Conservation (phyloP, 257 asterid species). For the Solanum etuberosum region DNA sequence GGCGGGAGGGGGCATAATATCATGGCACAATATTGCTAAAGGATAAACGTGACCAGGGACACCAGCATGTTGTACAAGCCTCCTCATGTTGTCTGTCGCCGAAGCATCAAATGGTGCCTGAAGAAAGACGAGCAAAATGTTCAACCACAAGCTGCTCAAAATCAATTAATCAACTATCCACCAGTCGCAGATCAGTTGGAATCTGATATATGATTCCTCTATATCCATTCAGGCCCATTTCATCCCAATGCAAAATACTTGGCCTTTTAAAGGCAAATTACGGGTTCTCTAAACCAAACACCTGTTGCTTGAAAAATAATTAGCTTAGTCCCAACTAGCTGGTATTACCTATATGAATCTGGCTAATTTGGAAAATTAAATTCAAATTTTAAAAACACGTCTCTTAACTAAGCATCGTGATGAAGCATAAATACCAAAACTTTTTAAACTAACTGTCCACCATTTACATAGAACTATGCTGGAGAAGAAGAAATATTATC, state of each 20-base stretch:
- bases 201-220: neutral
- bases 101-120: constrained; percentile 80
- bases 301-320: neutral
- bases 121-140: constrained; percentile 2
- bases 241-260: neutral
- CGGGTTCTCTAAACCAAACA: neutral
- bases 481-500: neutral
- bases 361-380: neutral
- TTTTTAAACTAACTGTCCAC: neutral
- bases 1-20: constrained; percentile 79
- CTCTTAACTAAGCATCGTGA: neutral
- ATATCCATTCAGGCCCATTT: neutral
- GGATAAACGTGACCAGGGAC: constrained; percentile 72
- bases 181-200: neutral
- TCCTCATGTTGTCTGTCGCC: constrained; percentile 75
- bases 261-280: neutral
- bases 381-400: neutral
- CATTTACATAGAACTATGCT: neutral
- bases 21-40: constrained; percentile 56
- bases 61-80: constrained; percentile 75
- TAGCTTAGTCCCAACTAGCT: neutral
- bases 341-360: neutral
- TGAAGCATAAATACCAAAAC: neutral
- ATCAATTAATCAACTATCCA: constrained; percentile 5
- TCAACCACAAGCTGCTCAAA: neutral